A percentile compares a stretch with the other conserved stretches of the same genome.
These are phyloP conservation scores for Salvia hispanica DNA, from an alignment of 257 asterid genomes.

Conservation along the genomic window DNA sequence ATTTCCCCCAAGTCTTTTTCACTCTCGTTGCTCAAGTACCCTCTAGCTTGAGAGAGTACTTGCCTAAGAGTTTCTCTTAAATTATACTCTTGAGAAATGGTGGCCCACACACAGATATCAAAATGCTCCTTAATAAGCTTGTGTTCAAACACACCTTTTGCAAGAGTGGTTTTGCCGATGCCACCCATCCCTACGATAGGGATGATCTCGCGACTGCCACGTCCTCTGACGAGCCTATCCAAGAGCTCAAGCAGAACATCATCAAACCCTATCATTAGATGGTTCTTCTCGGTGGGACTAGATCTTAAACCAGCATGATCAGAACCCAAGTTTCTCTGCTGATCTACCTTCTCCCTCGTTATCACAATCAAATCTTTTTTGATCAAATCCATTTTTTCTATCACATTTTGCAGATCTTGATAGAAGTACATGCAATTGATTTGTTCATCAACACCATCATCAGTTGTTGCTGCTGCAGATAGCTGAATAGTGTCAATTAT, in stretches of 20 bases:
- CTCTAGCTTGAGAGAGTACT: not conserved
- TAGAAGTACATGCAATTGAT: too few species aligned
- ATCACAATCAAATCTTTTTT: too few species aligned
- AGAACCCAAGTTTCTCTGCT: too few species aligned
- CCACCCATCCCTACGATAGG: not conserved
- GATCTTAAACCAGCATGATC: not conserved
- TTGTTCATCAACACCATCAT: too few species aligned
- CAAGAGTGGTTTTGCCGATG: too few species aligned
- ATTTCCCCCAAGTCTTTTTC: too few species aligned
- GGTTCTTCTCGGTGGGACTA: not conserved
- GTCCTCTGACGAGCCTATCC: conserved; percentile 17
- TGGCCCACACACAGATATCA: not conserved
- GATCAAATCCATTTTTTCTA: too few species aligned
- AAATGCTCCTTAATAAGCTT: not conserved
- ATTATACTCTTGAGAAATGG: not conserved
- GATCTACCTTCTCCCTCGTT: too few species aligned
- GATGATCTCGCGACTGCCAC: not conserved
- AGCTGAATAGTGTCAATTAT: too few species aligned
- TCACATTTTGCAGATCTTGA: too few species aligned
- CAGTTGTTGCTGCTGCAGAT: too few species aligned
- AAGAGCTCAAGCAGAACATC: not conserved
- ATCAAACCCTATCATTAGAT: conserved; percentile 13
- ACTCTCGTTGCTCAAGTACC: not conserved
- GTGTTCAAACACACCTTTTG: not conserved
- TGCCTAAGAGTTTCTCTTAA: not conserved